These are phyloP conservation scores for Geotrichum fermentans DNA, from an alignment of 1,139 yeast species.

Conservation along the genomic window DNA sequence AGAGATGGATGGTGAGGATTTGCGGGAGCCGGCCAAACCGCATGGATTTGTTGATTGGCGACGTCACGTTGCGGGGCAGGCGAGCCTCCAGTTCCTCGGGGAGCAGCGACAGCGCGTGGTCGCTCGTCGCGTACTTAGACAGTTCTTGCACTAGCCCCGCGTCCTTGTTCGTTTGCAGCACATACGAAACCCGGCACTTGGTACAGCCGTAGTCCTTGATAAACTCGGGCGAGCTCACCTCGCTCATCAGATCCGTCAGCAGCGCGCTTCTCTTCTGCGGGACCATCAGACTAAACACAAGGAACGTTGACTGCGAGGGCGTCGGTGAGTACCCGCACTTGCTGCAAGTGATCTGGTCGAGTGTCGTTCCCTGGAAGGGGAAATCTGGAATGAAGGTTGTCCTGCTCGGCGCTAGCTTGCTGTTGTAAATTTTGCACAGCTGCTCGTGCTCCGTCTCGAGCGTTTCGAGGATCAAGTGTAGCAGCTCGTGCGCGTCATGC, in stretches of 20 bases:
- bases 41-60: slow-evolving; percentile 63
- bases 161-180: slow-evolving; percentile 14
- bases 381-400: slow-evolving; percentile 47
- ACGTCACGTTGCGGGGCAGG: slow-evolving; percentile 46
- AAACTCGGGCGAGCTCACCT: slow-evolving; percentile 57
- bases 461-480: slow-evolving; percentile 75
- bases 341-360: slow-evolving; percentile 65
- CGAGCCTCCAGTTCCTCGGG: slow-evolving; percentile 33
- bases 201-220: slow-evolving; percentile 80
- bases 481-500: slow-evolving; percentile 91
- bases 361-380: slow-evolving; percentile 67
- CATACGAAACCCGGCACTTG: slow-evolving; percentile 47
- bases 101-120: slow-evolving; percentile 25
- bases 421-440: slow-evolving; percentile 40
- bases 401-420: slow-evolving; percentile 2
- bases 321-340: slow-evolving; percentile 61
- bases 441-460: slow-evolving; percentile 60
- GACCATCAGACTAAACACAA: slow-evolving; percentile 67
- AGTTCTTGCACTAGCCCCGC: slow-evolving; percentile 24
- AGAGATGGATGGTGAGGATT: slow-evolving; percentile 68
- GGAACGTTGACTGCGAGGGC: slow-evolving; percentile 56
- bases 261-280: slow-evolving; percentile 54
- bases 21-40: slow-evolving; percentile 63
- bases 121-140: slow-evolving; percentile 22
- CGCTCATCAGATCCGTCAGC: slow-evolving; percentile 51